Percentiles rank a stretch among this genome's conserved stretches.
Conservation (phyloP, 163 green algal genomes). For the Coccomyxa subellipsoidea region DNA sequence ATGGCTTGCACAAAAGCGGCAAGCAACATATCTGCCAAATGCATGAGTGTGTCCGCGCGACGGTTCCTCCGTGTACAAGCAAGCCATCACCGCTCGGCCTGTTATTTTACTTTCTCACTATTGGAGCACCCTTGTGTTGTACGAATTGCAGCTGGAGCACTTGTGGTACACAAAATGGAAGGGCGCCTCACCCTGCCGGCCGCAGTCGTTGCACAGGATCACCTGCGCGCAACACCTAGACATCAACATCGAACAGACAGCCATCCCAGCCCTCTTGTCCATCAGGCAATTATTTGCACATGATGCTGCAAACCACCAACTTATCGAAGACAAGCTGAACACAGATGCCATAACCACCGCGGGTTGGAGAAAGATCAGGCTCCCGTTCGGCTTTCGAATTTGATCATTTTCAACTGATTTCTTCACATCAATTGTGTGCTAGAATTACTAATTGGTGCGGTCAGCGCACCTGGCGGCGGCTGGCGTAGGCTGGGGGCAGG, state of each 20-base stretch:
- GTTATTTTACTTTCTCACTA: no score
- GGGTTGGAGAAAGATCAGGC: background rate
- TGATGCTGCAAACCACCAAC: background rate
- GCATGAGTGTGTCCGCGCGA: no score
- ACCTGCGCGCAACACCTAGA: conserved; percentile 25
- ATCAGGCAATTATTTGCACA: background rate
- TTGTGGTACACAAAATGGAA: conserved; percentile 85
- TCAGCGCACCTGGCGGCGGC: conserved; percentile 52
- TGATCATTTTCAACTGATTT: background rate
- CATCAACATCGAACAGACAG: background rate
- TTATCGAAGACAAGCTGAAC: background rate
- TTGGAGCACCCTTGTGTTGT: conserved; percentile 72
- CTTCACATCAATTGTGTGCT: no score
- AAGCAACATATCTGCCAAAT: no score
- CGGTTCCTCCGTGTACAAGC: no score
- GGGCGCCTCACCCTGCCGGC: conserved; percentile 44
- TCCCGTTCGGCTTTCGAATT: background rate
- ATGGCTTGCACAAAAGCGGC: no score
- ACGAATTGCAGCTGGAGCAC: conserved; percentile 70
- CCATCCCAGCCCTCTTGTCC: background rate
- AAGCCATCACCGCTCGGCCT: no score
- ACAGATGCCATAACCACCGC: background rate
- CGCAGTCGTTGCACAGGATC: conserved; percentile 95
- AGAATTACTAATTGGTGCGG: background rate
- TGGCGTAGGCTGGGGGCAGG: conserved; percentile 74